phyloP scores from a whole-genome alignment of 2,329 filamentous ascomycete genomes.

The Diplodia mutila region DNA sequence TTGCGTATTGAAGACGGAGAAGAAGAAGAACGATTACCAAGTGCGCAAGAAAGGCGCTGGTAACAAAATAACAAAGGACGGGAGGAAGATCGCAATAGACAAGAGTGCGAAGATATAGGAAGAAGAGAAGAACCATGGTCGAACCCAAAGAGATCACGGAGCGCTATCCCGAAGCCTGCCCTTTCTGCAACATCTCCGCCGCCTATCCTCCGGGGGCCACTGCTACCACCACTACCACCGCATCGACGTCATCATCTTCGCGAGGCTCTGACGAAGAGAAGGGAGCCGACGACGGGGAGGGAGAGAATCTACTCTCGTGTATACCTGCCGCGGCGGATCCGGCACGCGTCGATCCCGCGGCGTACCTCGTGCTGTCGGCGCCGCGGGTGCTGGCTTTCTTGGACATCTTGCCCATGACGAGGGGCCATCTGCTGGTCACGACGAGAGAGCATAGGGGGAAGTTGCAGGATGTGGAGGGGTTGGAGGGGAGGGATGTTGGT shows the following conservation, averaged over 20 bases:
- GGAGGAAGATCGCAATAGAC: neutral
- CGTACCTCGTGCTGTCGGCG: constrained; percentile 74
- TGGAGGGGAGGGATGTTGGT: constrained; percentile 70
- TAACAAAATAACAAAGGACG: no score
- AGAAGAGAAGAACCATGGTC: neutral
- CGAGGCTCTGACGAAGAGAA: no score
- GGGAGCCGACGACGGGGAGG: no score
- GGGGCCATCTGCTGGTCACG: constrained; percentile 81
- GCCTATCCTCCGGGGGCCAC: constrained; percentile 51
- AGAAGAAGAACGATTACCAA: neutral
- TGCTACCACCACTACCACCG: constrained; percentile 18
- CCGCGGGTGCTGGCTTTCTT: constrained; percentile 81
- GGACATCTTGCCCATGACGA: constrained; percentile 86
- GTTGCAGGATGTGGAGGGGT: constrained; percentile 67
- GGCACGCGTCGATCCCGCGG: constrained; percentile 43
- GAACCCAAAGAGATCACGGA: constrained; percentile 11
- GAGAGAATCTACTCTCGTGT: constrained; percentile 23
- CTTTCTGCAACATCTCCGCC: constrained; percentile 62
- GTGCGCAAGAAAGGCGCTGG: neutral
- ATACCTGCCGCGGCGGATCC: constrained; percentile 36
- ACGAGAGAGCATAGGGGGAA: constrained; percentile 78
- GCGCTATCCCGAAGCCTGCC: constrained; percentile 52
- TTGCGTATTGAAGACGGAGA: neutral
- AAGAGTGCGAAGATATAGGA: no score
- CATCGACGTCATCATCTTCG: no score